Evolutionary conservation across 345 rosid genomes (phyloP).

Genomic region (Ceriops zippeliana): DNA sequence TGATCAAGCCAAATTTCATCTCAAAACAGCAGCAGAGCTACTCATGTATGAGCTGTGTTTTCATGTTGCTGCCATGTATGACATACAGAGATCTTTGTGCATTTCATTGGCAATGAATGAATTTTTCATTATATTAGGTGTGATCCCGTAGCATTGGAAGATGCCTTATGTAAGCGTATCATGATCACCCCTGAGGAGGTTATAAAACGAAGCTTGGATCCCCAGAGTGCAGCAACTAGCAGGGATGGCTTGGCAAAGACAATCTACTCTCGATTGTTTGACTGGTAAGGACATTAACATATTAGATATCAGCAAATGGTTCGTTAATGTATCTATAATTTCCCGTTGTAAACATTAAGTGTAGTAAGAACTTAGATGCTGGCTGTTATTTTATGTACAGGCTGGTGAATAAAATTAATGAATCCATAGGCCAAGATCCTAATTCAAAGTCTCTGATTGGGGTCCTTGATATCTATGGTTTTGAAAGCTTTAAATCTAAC

Average conservation of each 20-base stretch:
- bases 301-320: neutral
- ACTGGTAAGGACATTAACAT: constrained; percentile 51
- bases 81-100: constrained; percentile 2
- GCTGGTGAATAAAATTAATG: constrained; percentile 82
- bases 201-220: constrained; percentile 86
- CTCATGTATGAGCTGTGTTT: constrained; percentile 51
- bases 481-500: constrained; percentile 88
- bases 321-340: neutral
- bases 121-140: constrained; percentile 49
- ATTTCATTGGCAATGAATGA: neutral
- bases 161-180: constrained; percentile 90
- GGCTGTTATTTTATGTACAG: constrained; percentile 40
- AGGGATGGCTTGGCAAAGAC: constrained; percentile 96
- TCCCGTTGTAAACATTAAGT: constrained; percentile 3
- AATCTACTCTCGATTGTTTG: constrained; percentile 77
- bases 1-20: constrained; percentile 73
- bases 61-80: constrained; percentile 5
- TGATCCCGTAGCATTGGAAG: constrained; percentile 69
- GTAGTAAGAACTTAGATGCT: neutral
- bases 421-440: constrained; percentile 86
- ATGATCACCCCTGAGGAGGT: constrained; percentile 98
- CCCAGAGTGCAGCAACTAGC: constrained; percentile 75
- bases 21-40: constrained; percentile 73
- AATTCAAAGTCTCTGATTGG: constrained; percentile 81
- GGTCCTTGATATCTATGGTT: constrained; percentile 89